Conservation (phyloP, 1,284 basidiomycete genomes). For the Pascua sp. region DNA sequence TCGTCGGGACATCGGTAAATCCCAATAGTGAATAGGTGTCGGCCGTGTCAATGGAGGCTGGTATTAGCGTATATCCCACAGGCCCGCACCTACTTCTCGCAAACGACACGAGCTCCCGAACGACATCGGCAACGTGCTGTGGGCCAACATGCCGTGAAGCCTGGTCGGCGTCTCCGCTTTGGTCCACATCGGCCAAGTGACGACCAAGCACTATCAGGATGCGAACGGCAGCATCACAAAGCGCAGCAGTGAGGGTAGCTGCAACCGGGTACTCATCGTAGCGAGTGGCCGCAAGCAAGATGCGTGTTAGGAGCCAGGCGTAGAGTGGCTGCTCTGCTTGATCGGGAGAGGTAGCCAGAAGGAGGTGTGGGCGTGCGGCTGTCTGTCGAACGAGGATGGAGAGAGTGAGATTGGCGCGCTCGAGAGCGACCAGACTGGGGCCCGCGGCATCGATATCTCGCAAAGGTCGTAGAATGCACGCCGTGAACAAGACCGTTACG, state of each 20-base stretch:
- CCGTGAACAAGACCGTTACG: slow-evolving; percentile 34
- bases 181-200: slow-evolving; percentile 21
- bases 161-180: neutral
- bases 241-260: slow-evolving; percentile 9
- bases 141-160: slow-evolving; percentile 22
- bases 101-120: slow-evolving; percentile 22
- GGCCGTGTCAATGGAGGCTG: too few species aligned
- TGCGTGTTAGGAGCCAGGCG: slow-evolving; percentile 39
- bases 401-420: slow-evolving; percentile 32
- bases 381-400: slow-evolving; percentile 30
- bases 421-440: slow-evolving; percentile 5
- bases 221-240: slow-evolving; percentile 16
- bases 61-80: too few species aligned
- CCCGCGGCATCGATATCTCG: neutral
- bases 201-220: slow-evolving; percentile 22
- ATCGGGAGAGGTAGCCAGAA: slow-evolving; percentile 9
- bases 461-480: slow-evolving; percentile 33
- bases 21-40: neutral
- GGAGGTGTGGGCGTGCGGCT: slow-evolving; percentile 24
- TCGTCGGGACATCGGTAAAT: slow-evolving; percentile 14
- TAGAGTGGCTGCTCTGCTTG: slow-evolving; percentile 27
- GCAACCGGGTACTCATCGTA: slow-evolving; percentile 12
- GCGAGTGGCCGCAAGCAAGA: slow-evolving; percentile 30
- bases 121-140: slow-evolving; percentile 14
- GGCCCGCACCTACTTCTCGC: slow-evolving; percentile 25